Evolutionary conservation across 1,284 basidiomycete genomes (phyloP), one percentile per base, ranked within the genome.

Genomic region (Boletellus deceptivus): DNA sequence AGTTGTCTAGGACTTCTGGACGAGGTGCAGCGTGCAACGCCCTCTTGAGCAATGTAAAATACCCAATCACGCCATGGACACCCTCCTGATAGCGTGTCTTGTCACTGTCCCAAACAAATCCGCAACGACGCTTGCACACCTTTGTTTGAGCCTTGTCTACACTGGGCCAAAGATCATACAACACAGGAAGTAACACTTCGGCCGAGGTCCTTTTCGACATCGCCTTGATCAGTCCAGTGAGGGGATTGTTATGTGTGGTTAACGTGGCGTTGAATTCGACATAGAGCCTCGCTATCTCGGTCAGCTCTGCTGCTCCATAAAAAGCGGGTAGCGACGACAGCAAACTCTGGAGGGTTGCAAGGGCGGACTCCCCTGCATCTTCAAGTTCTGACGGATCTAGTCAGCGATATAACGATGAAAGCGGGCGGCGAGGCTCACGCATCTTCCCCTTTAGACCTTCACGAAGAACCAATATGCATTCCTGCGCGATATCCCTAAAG

Each of bases 201-300:
- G 85, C 73, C 1, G 89, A 83, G 1, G 83, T 75, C 37, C 78
- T 82, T 70, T 90, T 92, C 1, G 89, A 76, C 14, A 89, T 62
- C 0, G 79, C 71, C 62, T 83, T 86, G 45, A 80, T 67, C 36
- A 81, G 55, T 16, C 70, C 63, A 60, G 72, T 41, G 59, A 72
- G 55, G 39, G 64, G 53, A 46, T 72, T 56, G 40, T 62, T 43
- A 53, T 62, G 61, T 45, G 48, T 49, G 20, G 49, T 60, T 25
- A 67, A 56, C 18, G 63, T 57, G 9, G 70, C 55, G n/a, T 61
- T 60, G 48, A 72, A 68, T 27, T 82, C 79, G 14, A 87, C 63
- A 56, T 79, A 82, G 3, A 89, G 71, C 36, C 70, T 74, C 18
- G 83, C 64, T n/a, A 89, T 70, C 48, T 77, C 74, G 0, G 68